Evolutionary conservation across 2,329 filamentous ascomycete species (phyloP).

Genomic region (Monosporascus sp.): DNA sequence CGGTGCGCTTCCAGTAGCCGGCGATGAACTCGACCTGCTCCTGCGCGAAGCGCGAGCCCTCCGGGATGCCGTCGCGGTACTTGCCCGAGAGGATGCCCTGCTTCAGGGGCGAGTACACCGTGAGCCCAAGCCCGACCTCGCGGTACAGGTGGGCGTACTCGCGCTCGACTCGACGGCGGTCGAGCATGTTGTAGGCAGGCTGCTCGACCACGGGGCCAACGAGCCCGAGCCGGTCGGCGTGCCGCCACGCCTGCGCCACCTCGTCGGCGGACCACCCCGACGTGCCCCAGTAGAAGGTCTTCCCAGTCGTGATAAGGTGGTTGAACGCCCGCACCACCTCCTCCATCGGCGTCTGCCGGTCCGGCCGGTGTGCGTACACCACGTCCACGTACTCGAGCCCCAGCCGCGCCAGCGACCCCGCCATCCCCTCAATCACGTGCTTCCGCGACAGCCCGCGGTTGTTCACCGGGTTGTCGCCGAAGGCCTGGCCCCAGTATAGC

Average conservation of each 20-base stretch:
- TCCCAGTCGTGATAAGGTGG: conserved; percentile 61
- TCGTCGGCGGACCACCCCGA: conserved; percentile 63
- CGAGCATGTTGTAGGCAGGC: conserved; percentile 61
- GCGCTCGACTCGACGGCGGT: conserved; percentile 56
- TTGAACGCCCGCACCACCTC: conserved; percentile 68
- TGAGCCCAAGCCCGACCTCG: conserved; percentile 55
- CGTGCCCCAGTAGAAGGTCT: conserved; percentile 67
- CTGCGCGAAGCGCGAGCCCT: conserved; percentile 33
- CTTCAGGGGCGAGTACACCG: conserved; percentile 57
- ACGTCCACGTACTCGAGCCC: conserved; percentile 60
- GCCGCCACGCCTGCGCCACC: conserved; percentile 57
- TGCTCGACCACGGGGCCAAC: conserved; percentile 63
- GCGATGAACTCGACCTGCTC: conserved; percentile 52
- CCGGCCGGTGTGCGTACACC: conserved; percentile 64
- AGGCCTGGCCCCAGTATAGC: conserved; percentile 60
- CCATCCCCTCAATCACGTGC: conserved; percentile 63
- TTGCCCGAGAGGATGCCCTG: conserved; percentile 60
- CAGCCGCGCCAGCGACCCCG: conserved; percentile 52
- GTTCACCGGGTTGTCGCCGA: conserved; percentile 59
- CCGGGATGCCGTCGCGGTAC: conserved; percentile 55
- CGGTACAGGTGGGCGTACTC: conserved; percentile 58
- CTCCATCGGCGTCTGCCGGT: conserved; percentile 63
- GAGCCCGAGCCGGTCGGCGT: conserved; percentile 55
- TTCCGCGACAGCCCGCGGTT: conserved; percentile 64
- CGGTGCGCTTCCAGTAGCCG: conserved; percentile 45